Base-by-base conservation (phyloP, 176 grass and related monocot species). In the Saccharum officinarum region DNA sequence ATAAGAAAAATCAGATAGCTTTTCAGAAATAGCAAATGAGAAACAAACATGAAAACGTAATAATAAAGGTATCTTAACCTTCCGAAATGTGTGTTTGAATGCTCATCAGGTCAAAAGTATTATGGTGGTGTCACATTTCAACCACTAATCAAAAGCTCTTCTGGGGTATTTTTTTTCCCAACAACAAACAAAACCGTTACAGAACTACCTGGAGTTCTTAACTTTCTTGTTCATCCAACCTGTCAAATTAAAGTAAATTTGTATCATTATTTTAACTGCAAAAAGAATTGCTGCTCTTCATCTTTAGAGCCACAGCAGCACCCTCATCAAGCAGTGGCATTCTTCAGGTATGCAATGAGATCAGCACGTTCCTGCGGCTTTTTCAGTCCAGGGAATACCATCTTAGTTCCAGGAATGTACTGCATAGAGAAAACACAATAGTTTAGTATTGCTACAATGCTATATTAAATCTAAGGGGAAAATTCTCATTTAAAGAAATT, bases 371-470 rank as follows among this genome's bases (percentile, higher is more conserved):
- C 97, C 73, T 96, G 93, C 0, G 97, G 94, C 18, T 99, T 99
- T 88, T 99, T 99, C 88, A 99, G 82, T n/a, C 97, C 97, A 69
- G 93, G 97, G 74, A 99, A 99, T 26, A 96, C 97, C 97, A 96
- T 99, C 92, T 99, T 99, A 36, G 97, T 99, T 84, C 97, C 97
- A 91, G 97, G 97, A 88, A 99, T 99, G 70, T 99, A 97, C 97
- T 99, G 92, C 64, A 81, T 10, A 30, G 47, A 13, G 50, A 39
- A 38, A 86, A 59, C 10, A 47, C 0, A 73, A 26, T 41, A 42
- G 15, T 71, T 5, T 14, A 42, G 4, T 54, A 44, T 31, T 77
- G 1, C 37, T 30, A 1, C 2, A 1, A 71, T 1, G 46, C 70
- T 66, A 61, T 28, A 69, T 14, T 41, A 20, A 86, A 50, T 47